phyloP scores from a whole-genome alignment of 306 rosid species.

The Dalbergia cultrata region DNA sequence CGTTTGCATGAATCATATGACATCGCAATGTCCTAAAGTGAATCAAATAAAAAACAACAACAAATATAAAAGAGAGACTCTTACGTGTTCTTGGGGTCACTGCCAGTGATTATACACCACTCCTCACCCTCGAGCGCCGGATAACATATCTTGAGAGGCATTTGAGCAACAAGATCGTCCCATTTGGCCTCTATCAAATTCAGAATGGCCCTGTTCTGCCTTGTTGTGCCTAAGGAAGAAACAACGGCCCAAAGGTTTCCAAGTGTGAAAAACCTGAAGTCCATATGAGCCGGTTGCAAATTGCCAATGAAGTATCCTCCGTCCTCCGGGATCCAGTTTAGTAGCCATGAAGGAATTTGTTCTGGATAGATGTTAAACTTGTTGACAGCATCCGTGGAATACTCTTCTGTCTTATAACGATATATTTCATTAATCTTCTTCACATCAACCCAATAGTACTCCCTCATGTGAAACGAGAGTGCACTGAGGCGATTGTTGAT shows the following conservation, averaged over 20 bases:
- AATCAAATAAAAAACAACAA: neutral
- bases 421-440: constrained; percentile 90
- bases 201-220: constrained; percentile 74
- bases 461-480: constrained; percentile 89
- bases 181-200: constrained; percentile 83
- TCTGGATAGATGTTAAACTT: constrained; percentile 96
- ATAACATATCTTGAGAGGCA: constrained; percentile 94
- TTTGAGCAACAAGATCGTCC: constrained; percentile 85
- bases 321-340: constrained; percentile 86
- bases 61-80: constrained; percentile 26
- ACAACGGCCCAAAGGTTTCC: constrained; percentile 94
- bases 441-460: constrained; percentile 88
- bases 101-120: constrained; percentile 89
- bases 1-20: too few relatives aligned
- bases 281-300: constrained; percentile 96
- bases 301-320: constrained; percentile 94
- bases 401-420: constrained; percentile 95
- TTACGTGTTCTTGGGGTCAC: constrained; percentile 96
- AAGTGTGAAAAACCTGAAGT: constrained; percentile 86
- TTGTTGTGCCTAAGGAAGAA: constrained; percentile 77
- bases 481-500: constrained; percentile 83
- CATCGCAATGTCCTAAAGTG: too few relatives aligned
- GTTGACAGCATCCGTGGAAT: constrained; percentile 86
- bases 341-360: constrained; percentile 95
- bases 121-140: constrained; percentile 86